These are phyloP conservation scores for Anthostomella pinea DNA, from an alignment of 2,329 filamentous ascomycete genomes.

Conservation along the genomic window DNA sequence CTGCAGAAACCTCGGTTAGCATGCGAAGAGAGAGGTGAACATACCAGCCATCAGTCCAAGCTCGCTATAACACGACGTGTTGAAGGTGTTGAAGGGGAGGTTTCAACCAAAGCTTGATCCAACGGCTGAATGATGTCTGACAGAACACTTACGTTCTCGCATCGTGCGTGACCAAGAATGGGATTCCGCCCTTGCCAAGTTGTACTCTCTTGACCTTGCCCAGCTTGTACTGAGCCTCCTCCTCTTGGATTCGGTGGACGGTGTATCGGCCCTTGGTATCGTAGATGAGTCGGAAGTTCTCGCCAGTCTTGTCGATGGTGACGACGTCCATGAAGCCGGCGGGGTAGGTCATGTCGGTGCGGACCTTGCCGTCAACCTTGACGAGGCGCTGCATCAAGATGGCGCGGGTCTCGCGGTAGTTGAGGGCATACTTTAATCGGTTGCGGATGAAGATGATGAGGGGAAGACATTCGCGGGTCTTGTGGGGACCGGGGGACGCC, in stretches of 20 bases:
- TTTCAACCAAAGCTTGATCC: conserved; percentile 95
- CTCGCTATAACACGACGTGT: conserved; percentile 33
- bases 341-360: conserved; percentile 97
- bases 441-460: conserved; percentile 97
- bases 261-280: conserved; percentile 99
- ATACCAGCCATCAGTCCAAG: conserved; percentile 54
- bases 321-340: conserved; percentile 99
- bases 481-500: conserved; percentile 87
- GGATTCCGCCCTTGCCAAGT: conserved; percentile 98
- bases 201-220: conserved; percentile 99
- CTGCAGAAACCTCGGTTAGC: conserved; percentile 53
- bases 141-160: conserved; percentile 98
- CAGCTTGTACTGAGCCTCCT: conserved; percentile 99
- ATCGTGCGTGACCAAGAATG: conserved; percentile 99
- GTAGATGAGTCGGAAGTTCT: conserved; percentile 99
- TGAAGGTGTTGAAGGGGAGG: conserved; percentile 35
- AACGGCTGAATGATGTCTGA: conserved; percentile 99
- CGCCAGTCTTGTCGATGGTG: conserved; percentile 98
- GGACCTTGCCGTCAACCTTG: conserved; percentile 99
- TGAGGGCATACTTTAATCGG: conserved; percentile 99
- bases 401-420: conserved; percentile 93
- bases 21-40: conserved; percentile 34
- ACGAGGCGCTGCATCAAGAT: conserved; percentile 99
- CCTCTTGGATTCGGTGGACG: conserved; percentile 96
- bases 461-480: conserved; percentile 98